A percentile compares a stretch with the other conserved stretches of the same genome.
Evolutionary conservation across 306 rosid species (phyloP).

Genomic region (Vigna mungo): DNA sequence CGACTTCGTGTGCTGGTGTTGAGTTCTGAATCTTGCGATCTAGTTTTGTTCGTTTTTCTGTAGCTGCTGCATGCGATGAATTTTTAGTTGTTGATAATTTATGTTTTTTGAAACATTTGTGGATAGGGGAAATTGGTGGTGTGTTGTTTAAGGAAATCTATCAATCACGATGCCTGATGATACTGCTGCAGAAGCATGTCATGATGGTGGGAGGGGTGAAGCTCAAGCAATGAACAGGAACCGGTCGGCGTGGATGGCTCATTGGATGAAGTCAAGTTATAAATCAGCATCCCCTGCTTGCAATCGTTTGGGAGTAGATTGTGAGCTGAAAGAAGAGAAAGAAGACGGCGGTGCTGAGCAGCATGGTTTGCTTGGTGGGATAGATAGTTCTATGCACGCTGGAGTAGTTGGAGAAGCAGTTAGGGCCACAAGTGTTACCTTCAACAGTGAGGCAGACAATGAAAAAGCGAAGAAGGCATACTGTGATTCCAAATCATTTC

Average conservation of each 20-base stretch:
- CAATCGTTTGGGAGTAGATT: conserved; percentile 38
- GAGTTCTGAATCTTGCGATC: conserved; percentile 21
- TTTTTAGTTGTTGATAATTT: conserved; percentile 1
- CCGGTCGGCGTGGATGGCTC: conserved; percentile 77
- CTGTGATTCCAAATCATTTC: conserved; percentile 59
- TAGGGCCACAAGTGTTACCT: conserved; percentile 42
- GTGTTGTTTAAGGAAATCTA: background rate
- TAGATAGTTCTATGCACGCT: conserved; percentile 36
- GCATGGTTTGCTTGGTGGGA: conserved; percentile 41
- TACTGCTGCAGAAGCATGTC: conserved; percentile 37
- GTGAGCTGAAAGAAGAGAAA: conserved; percentile 50
- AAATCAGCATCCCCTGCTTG: conserved; percentile 52
- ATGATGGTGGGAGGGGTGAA: conserved; percentile 47
- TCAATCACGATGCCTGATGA: conserved; percentile 59
- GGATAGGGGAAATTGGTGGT: conserved; percentile 24
- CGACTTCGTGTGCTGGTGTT: conserved; percentile 35
- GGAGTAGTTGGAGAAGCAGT: conserved; percentile 52
- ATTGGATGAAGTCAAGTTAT: conserved; percentile 59
- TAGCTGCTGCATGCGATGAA: conserved; percentile 21
- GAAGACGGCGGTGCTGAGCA: conserved; percentile 47
- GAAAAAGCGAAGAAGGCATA: conserved; percentile 45
- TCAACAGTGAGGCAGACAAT: conserved; percentile 43
- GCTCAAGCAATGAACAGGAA: conserved; percentile 48
- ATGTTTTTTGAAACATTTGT: background rate
- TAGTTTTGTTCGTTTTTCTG: conserved; percentile 38